Evolutionary conservation across 768 basidiomycete species (phyloP).

Genomic region (Mycena galopus): DNA sequence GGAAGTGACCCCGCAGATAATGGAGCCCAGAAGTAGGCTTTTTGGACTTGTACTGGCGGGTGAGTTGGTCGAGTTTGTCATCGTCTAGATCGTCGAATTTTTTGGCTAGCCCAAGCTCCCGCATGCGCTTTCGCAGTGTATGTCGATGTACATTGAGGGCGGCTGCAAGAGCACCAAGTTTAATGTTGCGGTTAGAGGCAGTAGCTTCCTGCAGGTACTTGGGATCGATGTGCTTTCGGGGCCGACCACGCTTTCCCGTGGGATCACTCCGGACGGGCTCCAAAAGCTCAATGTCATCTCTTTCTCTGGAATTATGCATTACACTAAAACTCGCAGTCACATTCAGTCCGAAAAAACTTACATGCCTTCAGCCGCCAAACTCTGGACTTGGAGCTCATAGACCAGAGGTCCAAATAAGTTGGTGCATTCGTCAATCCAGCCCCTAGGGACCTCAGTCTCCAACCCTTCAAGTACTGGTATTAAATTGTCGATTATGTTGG

Average conservation of each 20-base stretch:
- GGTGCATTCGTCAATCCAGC: slow-evolving; percentile 1
- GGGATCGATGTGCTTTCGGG: background rate
- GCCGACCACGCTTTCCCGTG: background rate
- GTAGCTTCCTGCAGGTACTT: background rate
- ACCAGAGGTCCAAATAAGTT: slow-evolving; percentile 14
- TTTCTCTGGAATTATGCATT: background rate
- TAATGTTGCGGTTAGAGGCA: background rate
- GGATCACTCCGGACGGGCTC: background rate
- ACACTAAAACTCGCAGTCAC: background rate
- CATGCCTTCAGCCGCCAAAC: slow-evolving; percentile 14
- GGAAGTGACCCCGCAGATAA: slow-evolving; percentile 5
- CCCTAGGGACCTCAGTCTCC: background rate
- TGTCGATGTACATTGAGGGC: slow-evolving; percentile 1
- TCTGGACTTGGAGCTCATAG: slow-evolving; percentile 10
- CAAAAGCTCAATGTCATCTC: background rate
- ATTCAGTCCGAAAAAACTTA: background rate
- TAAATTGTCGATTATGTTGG: background rate
- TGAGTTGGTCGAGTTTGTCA: background rate
- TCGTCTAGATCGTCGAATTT: slow-evolving; percentile 6
- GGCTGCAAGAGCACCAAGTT: background rate
- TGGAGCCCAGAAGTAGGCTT: slow-evolving; percentile 4
- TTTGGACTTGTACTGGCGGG: slow-evolving; percentile 7
- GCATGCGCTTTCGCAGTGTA: slow-evolving; percentile 7
- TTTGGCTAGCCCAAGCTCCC: background rate
- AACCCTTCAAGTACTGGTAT: background rate